phyloP scores from a whole-genome alignment of 2,329 filamentous ascomycete species.

The Fusarium illudens region DNA sequence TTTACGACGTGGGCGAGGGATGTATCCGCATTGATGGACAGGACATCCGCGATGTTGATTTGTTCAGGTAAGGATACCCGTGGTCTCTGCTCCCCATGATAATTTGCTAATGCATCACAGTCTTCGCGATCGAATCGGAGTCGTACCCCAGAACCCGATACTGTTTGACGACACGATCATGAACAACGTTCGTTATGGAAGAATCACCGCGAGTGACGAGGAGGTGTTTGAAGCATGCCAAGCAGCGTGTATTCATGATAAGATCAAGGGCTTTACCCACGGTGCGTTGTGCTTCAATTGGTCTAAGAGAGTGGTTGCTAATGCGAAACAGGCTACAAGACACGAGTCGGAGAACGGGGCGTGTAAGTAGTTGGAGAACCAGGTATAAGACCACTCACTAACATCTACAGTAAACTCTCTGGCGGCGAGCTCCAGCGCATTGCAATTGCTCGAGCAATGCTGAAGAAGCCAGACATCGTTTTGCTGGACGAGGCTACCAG shows the following conservation, averaged over 20 bases:
- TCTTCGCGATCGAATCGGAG: constrained; percentile 62
- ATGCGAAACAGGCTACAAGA: constrained; percentile 54
- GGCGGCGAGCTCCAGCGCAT: constrained; percentile 73
- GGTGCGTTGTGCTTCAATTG: constrained; percentile 44
- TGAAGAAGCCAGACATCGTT: constrained; percentile 78
- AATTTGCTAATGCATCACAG: constrained; percentile 45
- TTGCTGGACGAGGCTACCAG: constrained; percentile 83
- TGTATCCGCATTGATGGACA: constrained; percentile 64
- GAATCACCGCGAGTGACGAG: constrained; percentile 61
- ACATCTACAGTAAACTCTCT: constrained; percentile 63
- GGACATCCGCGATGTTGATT: constrained; percentile 63
- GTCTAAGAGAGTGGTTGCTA: constrained; percentile 4
- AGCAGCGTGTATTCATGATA: constrained; percentile 66
- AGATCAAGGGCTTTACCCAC: constrained; percentile 63
- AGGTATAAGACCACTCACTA: constrained; percentile 14
- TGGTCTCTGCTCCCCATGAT: not conserved
- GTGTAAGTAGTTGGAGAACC: constrained; percentile 46
- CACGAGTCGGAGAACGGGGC: constrained; percentile 60
- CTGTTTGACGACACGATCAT: constrained; percentile 67
- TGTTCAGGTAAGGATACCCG: constrained; percentile 52
- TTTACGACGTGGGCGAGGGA: constrained; percentile 65
- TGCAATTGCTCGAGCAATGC: constrained; percentile 74
- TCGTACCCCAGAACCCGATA: constrained; percentile 64
- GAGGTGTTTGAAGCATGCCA: constrained; percentile 64
- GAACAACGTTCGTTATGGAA: constrained; percentile 67